Evolutionary conservation across 345 rosid genomes (phyloP).

Genomic region (Camelina hispida): DNA sequence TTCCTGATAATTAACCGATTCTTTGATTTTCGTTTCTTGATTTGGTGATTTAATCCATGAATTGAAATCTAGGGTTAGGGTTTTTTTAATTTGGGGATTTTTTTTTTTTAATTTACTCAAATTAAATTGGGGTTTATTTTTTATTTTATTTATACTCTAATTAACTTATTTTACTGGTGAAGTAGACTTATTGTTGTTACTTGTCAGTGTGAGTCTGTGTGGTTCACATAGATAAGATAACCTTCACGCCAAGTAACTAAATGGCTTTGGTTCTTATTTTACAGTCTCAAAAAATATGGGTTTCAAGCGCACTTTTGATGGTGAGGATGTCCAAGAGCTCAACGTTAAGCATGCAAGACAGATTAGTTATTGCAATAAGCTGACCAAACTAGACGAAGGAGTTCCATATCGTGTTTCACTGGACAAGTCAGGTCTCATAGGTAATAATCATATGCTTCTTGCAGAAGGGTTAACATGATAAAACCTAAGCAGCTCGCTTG

Average conservation of each 20-base stretch:
- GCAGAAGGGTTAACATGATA: slow-evolving; percentile 21
- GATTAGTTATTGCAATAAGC: slow-evolving; percentile 46
- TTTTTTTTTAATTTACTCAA: slow-evolving; percentile 33
- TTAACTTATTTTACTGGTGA: neutral
- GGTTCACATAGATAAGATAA: neutral
- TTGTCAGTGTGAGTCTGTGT: slow-evolving; percentile 24
- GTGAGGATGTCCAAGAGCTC: slow-evolving; percentile 51
- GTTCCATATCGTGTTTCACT: slow-evolving; percentile 38
- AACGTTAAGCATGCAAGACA: slow-evolving; percentile 54
- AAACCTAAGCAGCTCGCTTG: slow-evolving; percentile 28
- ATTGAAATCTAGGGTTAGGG: slow-evolving; percentile 64
- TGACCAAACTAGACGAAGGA: slow-evolving; percentile 40
- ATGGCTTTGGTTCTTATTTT: slow-evolving; percentile 16
- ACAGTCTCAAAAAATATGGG: slow-evolving; percentile 46
- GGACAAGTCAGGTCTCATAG: slow-evolving; percentile 35
- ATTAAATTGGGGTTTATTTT: slow-evolving; percentile 40
- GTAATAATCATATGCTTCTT: slow-evolving; percentile 44
- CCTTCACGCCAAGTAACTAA: slow-evolving; percentile 33
- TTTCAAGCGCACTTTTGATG: slow-evolving; percentile 56
- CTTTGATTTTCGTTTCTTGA: slow-evolving; percentile 8
- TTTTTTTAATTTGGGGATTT: slow-evolving; percentile 41
- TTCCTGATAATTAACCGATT: slow-evolving; percentile 4
- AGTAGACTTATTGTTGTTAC: slow-evolving; percentile 4
- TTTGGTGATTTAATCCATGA: slow-evolving; percentile 27
- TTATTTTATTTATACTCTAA: neutral